Evolutionary conservation across 257 asterid genomes (phyloP).

Genomic region (Solanum etuberosum): DNA sequence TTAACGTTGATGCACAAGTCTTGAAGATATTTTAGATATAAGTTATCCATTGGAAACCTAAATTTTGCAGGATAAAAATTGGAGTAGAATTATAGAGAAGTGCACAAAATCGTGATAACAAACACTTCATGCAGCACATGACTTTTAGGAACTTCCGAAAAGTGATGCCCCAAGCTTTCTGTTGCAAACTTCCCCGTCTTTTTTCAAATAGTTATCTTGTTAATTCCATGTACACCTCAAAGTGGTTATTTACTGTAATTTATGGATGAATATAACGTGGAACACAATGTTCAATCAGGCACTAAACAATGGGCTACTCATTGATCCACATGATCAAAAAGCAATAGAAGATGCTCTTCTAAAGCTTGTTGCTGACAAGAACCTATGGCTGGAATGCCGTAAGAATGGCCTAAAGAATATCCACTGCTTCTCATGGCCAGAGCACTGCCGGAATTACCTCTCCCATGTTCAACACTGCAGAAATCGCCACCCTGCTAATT

Average conservation of each 20-base stretch:
- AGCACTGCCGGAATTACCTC: conserved; percentile 59
- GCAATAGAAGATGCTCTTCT: conserved; percentile 52
- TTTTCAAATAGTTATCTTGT: neutral
- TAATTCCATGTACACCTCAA: neutral
- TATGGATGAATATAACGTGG: neutral
- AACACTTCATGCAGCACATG: neutral
- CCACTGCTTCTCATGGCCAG: conserved; percentile 63
- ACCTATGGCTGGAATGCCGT: conserved; percentile 54
- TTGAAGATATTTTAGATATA: neutral
- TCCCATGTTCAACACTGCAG: conserved; percentile 42
- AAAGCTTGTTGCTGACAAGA: conserved; percentile 55
- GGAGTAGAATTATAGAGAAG: neutral
- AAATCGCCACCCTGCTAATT: conserved; percentile 31
- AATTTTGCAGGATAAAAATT: neutral
- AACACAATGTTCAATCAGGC: conserved; percentile 23
- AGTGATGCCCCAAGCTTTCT: neutral
- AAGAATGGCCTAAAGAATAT: conserved; percentile 49
- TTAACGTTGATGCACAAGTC: neutral
- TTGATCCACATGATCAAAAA: conserved; percentile 56
- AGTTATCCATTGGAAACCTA: neutral
- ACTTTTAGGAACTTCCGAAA: neutral
- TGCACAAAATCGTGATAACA: neutral
- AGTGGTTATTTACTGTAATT: neutral
- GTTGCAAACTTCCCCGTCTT: neutral
- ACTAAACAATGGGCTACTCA: conserved; percentile 50